Conservation (phyloP, 495 filamentous ascomycete species). For the Penicillium riverlandense region DNA sequence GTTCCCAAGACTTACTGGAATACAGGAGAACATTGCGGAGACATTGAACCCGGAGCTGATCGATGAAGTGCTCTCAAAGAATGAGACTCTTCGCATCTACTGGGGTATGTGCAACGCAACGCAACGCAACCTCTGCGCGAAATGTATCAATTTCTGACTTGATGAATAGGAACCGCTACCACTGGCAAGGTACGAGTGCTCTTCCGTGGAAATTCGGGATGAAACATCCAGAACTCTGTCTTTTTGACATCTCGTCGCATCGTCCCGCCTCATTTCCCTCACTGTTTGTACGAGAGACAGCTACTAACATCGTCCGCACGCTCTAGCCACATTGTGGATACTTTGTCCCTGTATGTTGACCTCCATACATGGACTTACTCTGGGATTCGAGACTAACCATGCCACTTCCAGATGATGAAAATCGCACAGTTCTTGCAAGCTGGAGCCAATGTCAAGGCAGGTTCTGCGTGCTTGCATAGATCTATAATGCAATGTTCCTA, state of each 20-base stretch:
- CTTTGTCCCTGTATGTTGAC: slow-evolving; percentile 3
- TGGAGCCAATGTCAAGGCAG: slow-evolving; percentile 30
- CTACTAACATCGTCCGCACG: too few species aligned
- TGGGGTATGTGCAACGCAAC: slow-evolving; percentile 51
- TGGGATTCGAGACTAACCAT: too few species aligned
- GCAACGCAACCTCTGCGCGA: background rate
- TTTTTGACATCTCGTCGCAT: too few species aligned
- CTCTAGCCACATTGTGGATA: slow-evolving; percentile 3
- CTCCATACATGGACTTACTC: too few species aligned
- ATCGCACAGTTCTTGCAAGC: slow-evolving; percentile 79
- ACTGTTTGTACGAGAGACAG: background rate
- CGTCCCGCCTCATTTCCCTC: background rate
- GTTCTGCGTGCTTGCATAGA: too few species aligned
- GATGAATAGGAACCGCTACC: background rate
- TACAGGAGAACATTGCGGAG: slow-evolving; percentile 75
- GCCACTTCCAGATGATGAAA: slow-evolving; percentile 44
- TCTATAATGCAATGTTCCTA: too few species aligned
- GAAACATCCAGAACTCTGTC: too few species aligned
- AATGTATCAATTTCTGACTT: slow-evolving; percentile 1
- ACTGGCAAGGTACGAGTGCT: background rate
- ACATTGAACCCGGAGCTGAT: slow-evolving; percentile 82
- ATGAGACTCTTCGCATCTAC: slow-evolving; percentile 70
- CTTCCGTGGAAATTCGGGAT: too few species aligned
- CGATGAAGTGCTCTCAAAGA: slow-evolving; percentile 62
- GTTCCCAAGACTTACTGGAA: slow-evolving; percentile 52